Conservation (phyloP, 331 rosid genomes). For the Spiraea crenata region DNA sequence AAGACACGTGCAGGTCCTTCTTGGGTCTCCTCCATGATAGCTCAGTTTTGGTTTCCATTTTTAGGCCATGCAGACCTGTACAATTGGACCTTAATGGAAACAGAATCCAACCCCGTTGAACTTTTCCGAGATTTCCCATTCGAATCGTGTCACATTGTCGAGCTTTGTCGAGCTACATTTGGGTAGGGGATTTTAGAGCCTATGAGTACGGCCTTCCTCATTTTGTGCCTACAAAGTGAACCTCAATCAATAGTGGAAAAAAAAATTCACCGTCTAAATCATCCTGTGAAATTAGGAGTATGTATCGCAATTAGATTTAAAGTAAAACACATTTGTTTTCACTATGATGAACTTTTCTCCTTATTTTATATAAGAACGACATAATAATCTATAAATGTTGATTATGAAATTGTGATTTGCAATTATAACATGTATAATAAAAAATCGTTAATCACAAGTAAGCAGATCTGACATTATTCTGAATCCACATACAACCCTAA, state of each 20-base stretch:
- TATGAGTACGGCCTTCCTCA: neutral
- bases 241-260: neutral
- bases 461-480: no score
- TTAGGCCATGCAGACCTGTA: neutral
- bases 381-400: no score
- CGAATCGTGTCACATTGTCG: neutral
- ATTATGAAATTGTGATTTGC: no score
- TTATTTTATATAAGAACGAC: no score
- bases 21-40: conserved; percentile 7
- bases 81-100: neutral
- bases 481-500: no score
- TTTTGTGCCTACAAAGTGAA: neutral
- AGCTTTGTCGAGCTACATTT: neutral
- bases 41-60: neutral
- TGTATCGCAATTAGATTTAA: no score
- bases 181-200: neutral
- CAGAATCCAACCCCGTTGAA: neutral
- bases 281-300: no score
- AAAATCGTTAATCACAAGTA: no score
- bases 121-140: neutral
- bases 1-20: conserved; percentile 30
- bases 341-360: no score
- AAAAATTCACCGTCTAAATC: neutral
- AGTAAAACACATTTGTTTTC: no score
- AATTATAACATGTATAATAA: no score